Percentiles rank a stretch among this genome's conserved stretches.
phyloP scores from a whole-genome alignment of 2,329 filamentous ascomycete species.

The Arthroderma uncinatum region DNA sequence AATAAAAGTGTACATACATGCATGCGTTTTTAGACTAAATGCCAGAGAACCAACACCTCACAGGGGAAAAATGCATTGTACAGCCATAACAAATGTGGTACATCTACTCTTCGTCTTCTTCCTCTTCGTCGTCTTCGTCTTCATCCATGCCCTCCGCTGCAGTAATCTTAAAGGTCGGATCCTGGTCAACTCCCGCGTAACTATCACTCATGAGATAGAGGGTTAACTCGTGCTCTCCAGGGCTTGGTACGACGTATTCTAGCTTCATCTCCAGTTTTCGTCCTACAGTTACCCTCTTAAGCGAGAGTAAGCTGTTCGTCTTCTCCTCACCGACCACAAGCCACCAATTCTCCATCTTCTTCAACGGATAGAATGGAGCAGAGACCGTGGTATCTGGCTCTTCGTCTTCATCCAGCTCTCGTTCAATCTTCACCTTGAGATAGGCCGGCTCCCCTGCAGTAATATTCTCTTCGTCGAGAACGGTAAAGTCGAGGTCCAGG shows the following conservation, averaged over 20 bases:
- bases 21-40: not conserved
- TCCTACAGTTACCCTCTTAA: slow-evolving; percentile 86
- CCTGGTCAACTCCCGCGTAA: slow-evolving; percentile 94
- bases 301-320: slow-evolving; percentile 74
- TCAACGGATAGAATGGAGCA: slow-evolving; percentile 82
- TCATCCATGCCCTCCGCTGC: slow-evolving; percentile 92
- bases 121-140: slow-evolving; percentile 69
- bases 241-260: slow-evolving; percentile 78
- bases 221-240: slow-evolving; percentile 78
- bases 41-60: not conserved
- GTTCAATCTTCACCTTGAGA: slow-evolving; percentile 71
- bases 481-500: slow-evolving; percentile 77
- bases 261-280: slow-evolving; percentile 65
- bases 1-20: not conserved
- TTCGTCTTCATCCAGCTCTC: slow-evolving; percentile 63
- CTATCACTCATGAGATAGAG: slow-evolving; percentile 94
- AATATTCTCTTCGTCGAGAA: slow-evolving; percentile 70
- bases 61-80: not conserved
- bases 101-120: slow-evolving; percentile 8
- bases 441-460: slow-evolving; percentile 70
- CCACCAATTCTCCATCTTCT: slow-evolving; percentile 99
- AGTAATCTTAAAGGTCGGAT: slow-evolving; percentile 72
- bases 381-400: slow-evolving; percentile 77
- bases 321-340: slow-evolving; percentile 87
- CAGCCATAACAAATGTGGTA: not conserved